Base-by-base conservation (phyloP, 1,284 basidiomycete species). In the Sanguinoderma infundibulare region DNA sequence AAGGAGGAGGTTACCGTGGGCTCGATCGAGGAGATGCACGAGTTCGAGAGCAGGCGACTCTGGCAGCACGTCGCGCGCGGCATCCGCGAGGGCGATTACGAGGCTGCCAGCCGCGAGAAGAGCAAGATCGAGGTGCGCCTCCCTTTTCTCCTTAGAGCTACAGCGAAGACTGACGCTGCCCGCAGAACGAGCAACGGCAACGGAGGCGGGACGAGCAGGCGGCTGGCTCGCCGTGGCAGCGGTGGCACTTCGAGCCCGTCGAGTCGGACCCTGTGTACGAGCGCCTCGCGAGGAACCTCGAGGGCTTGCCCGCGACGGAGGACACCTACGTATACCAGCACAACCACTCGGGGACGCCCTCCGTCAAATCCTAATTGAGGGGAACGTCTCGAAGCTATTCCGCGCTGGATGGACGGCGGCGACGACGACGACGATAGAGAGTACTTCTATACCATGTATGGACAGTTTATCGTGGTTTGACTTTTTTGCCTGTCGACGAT, bases 41-140 rank as follows among this genome's bases (percentile, higher is more conserved):
- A 92, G 69, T 95, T 89, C 81, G 97, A 99, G 82, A 95, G 89
- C 65, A 83, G 97, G 68, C 84, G 83, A 70, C 80, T 98, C 61
- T 99, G 98, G 97, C 78, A 83, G 69, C 83, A 84, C 58, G 96
- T 98, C 28, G 91, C 96, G 28, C 91, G 92, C 72, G 97, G 97
- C 24, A 99, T 99, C 66, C 80, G 92, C 55, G 89, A 89, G 54
- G 92, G 94, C 24, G 93, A 98, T 74, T 98, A 95, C 73, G 97
- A 98, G 54, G 77, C 83, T n/a, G 97, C 98, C 3, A 91, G 90
- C 68, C 82, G 78, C 71, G 96, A 96, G 75, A 99, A 99, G 88
- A 86, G 84, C 42, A 84, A 87, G 75, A 96, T 99, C 63, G 97
- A 98, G 89, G 93, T 92, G 69, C 55, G 81, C 73, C 14, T 17